phyloP scores from a whole-genome alignment of 2,329 filamentous ascomycete genomes.

The Alternaria incomplexa region DNA sequence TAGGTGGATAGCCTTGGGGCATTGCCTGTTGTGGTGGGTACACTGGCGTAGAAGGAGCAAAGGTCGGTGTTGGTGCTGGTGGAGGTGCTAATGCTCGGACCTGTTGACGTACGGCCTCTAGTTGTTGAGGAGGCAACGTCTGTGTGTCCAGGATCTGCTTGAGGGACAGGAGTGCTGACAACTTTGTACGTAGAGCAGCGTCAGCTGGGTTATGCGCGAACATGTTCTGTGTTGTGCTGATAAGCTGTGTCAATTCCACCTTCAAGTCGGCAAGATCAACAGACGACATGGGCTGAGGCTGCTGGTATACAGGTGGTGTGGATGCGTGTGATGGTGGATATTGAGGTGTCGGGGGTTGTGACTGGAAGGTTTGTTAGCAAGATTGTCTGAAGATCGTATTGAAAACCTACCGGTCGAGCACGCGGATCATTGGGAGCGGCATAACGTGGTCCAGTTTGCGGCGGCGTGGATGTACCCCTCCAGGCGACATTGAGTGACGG shows the following conservation, averaged over 20 bases:
- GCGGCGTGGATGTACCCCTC: constrained; percentile 77
- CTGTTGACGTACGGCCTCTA: constrained; percentile 84
- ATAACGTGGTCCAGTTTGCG: constrained; percentile 50
- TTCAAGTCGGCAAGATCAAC: constrained; percentile 69
- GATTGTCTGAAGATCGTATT: background rate
- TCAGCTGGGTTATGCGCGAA: constrained; percentile 80
- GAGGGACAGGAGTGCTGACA: constrained; percentile 85
- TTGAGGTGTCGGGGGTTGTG: constrained; percentile 31
- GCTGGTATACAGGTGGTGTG: constrained; percentile 38
- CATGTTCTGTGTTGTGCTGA: constrained; percentile 73
- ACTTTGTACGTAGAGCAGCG: constrained; percentile 74
- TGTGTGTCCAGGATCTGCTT: constrained; percentile 80
- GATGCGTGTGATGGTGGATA: constrained; percentile 30
- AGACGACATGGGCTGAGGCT: constrained; percentile 39
- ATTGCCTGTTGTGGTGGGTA: constrained; percentile 35
- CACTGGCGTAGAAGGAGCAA: constrained; percentile 38
- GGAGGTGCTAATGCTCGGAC: constrained; percentile 75
- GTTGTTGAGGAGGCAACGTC: constrained; percentile 78
- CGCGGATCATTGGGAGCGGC: constrained; percentile 43
- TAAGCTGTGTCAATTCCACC: constrained; percentile 80
- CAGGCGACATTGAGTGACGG: constrained; percentile 62
- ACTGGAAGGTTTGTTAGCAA: constrained; percentile 16
- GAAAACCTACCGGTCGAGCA: constrained; percentile 43
- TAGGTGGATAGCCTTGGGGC: constrained; percentile 22
- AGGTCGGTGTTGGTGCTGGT: constrained; percentile 55